Conservation (phyloP, 2,329 filamentous ascomycete genomes). For the Arthrinium puccinioides region DNA sequence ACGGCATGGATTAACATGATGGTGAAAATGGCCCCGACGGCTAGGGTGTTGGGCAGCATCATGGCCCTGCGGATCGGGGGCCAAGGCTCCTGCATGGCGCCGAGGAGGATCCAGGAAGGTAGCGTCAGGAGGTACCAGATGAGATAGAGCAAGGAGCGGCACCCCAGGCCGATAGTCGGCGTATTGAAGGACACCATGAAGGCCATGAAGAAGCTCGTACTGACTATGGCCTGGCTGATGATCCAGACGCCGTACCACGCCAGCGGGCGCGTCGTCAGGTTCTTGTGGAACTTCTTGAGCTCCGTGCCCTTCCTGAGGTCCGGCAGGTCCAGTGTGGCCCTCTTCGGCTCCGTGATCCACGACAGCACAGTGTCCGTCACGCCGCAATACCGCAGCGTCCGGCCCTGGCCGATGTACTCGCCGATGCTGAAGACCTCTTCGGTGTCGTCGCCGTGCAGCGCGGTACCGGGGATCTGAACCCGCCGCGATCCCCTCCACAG, state of each 20-base stretch:
- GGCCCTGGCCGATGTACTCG: background rate
- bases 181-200: conserved; percentile 1
- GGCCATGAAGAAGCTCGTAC: background rate
- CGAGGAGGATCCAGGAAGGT: background rate
- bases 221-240: background rate
- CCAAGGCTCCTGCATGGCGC: background rate
- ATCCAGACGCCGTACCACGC: background rate
- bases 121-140: background rate
- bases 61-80: background rate
- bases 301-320: background rate
- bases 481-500: background rate
- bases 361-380: background rate
- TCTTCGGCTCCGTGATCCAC: background rate
- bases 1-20: background rate
- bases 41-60: background rate
- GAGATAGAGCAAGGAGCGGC: background rate
- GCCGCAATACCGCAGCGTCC: background rate
- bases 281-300: background rate
- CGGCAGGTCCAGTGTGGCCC: background rate
- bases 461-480: background rate
- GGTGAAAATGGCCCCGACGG: background rate
- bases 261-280: background rate
- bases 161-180: background rate
- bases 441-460: background rate
- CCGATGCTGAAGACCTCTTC: background rate